Evolutionary conservation across 2,329 filamentous ascomycete genomes (phyloP).

Genomic region (Aureobasidium sp.): DNA sequence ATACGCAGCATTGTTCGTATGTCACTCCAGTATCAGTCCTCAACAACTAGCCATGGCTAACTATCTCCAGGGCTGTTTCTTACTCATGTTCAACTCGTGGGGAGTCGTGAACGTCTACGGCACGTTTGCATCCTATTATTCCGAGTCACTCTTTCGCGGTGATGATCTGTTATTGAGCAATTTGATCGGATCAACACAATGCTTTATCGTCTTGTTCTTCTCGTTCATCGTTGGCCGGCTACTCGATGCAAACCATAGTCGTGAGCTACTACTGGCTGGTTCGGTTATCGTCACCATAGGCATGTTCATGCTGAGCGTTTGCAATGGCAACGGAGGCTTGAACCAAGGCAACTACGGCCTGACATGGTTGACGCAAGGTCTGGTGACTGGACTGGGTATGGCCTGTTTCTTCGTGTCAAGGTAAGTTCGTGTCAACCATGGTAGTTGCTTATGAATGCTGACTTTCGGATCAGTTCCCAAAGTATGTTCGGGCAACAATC

Average conservation of each 20-base stretch:
- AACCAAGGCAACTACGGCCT: slow-evolving; percentile 34
- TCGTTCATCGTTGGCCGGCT: slow-evolving; percentile 42
- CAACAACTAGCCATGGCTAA: not conserved
- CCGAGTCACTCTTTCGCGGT: slow-evolving; percentile 36
- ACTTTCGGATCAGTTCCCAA: slow-evolving; percentile 34
- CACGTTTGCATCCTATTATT: slow-evolving; percentile 44
- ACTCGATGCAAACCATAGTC: slow-evolving; percentile 40
- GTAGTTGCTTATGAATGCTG: no score
- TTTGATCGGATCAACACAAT: slow-evolving; percentile 43
- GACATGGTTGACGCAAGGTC: slow-evolving; percentile 42
- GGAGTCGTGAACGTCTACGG: slow-evolving; percentile 45
- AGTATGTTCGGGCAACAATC: slow-evolving; percentile 27
- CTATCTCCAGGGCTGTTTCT: slow-evolving; percentile 37
- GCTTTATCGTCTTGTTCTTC: slow-evolving; percentile 39
- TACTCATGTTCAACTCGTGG: slow-evolving; percentile 46
- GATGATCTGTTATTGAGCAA: slow-evolving; percentile 38
- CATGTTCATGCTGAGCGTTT: slow-evolving; percentile 38
- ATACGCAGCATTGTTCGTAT: slow-evolving; percentile 34
- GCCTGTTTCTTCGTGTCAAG: slow-evolving; percentile 45
- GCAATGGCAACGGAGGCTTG: slow-evolving; percentile 32
- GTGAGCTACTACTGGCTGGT: slow-evolving; percentile 35
- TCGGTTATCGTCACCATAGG: slow-evolving; percentile 37
- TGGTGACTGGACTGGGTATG: slow-evolving; percentile 44
- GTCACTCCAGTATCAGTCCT: not conserved
- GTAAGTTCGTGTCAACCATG: not conserved